Evolutionary conservation across 495 filamentous ascomycete genomes (phyloP), one percentile per base, ranked within the genome.

Genomic region (Rhypophila decipiens): DNA sequence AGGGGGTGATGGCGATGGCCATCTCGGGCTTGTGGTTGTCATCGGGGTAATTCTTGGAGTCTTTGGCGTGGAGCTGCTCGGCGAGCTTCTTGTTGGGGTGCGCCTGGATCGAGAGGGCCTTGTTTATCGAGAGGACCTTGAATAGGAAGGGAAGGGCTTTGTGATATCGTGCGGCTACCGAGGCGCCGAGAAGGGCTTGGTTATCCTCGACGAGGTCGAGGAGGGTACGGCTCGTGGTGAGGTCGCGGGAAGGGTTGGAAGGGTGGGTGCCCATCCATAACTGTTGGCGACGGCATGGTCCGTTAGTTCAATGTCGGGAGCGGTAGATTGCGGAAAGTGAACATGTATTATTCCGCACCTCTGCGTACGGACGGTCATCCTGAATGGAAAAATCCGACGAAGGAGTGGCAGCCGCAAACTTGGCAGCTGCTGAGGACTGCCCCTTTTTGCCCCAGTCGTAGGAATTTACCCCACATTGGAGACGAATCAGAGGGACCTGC

Each of bases 11-110:
- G 44, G 93, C 93, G 59, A 98, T 95, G 45, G 91, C 86, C 93
- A 98, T 98, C 67, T 98, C 93, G 38, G 93, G 93, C 67, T 98
- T 98, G 73, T 98, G 93, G 66, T 98, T 98, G 70, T 96, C 91
- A 75, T 98, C 91, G 48, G 91, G 91, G 59, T 98, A 98, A 74
- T 98, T 94, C 71, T 86, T 88, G 15, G 88, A 78, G 57, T 98
- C 93, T 50, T 77, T 77, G 20, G 78, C 77, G 66, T 96, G 93
- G 20, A 98, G 73, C 60, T 86, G 68, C 68, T 95, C 91, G 22
- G 93, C 93, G 27, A 97, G 82, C 64, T 90, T 93, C 78, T 98
- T 98, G 71, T 98, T 95, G 40, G 93, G 93, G 56, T 97, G 93
- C 22, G 93, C 93, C 66, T 98, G 93, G 53, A 98, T 98, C 56